Base-by-base conservation (phyloP, 192 early-diverging fungal genomes). In the Coemansia sp. region DNA sequence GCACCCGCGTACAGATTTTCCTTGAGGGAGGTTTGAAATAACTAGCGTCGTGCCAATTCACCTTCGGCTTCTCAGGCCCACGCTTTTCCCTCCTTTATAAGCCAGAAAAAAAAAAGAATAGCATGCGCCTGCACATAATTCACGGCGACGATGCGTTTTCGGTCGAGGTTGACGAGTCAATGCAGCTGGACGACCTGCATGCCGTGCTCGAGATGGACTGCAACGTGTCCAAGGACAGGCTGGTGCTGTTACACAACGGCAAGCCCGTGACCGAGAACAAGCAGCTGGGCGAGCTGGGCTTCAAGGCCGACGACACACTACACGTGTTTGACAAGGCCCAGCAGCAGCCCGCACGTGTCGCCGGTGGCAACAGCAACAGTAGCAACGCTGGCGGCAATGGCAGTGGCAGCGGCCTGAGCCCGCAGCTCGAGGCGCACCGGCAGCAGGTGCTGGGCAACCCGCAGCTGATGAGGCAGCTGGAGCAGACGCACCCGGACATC, bases 131-230 rank as follows among this genome's bases (percentile, higher is more conserved):
- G n/a, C n/a, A n/a, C n/a, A n/a, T n/a, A n/a, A n/a, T n/a, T n/a
- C n/a, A n/a, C n/a, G n/a, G n/a, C n/a, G n/a, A n/a, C n/a, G n/a
- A n/a, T n/a, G n/a, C 52, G 45, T 66, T 73, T 27, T n/a, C 47
- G 10, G 53, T 90, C 15, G 88, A 88, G 50, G 79, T 88, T 35
- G 84, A 87, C 64, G 78, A 81, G 7, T 82, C 85, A 61, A 88
- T 90, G 82, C 82, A 82, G 38, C 68, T 90, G 25, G 84, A 86
- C 59, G 84, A 88, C 69, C 75, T 94, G 26, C 79, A 82, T 53
- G 92, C 89, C 20, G 78, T 97, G 20, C 78, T 92, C n/a, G 92
- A 94, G 69, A 14, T 63, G 49, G 60, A 88, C 83, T 85, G 87
- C 52, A 70, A 78, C 11, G 83, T 89, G 38, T 78, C 89, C 3